Percentiles rank a stretch among this genome's conserved stretches.
phyloP scores from a whole-genome alignment of 441 rosid species.

The Hura crepitans region DNA sequence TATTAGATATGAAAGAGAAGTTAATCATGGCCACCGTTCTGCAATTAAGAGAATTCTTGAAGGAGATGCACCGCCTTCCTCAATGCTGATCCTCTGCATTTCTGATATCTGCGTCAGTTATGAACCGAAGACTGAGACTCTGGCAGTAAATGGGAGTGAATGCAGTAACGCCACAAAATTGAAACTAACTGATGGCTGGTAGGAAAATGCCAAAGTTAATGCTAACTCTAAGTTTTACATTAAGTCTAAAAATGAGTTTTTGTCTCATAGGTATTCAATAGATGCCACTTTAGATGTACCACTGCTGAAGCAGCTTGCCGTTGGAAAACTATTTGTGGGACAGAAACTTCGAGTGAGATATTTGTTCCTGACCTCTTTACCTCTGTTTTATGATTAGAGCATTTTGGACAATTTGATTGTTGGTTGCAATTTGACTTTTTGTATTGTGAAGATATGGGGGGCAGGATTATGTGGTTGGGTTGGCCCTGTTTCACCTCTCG shows the following conservation, averaged over 20 bases:
- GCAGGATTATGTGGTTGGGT: conserved; percentile 81
- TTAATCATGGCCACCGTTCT: conserved; percentile 83
- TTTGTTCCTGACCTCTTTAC: conserved; percentile 20
- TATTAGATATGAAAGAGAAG: conserved; percentile 86
- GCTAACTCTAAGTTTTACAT: conserved; percentile 10
- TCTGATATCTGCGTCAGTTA: conserved; percentile 44
- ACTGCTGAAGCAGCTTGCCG: conserved; percentile 57
- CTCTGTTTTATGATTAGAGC: conserved; percentile 15
- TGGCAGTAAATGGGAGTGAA: conserved; percentile 35
- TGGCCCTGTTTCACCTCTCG: conserved; percentile 80
- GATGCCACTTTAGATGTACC: conserved; percentile 65
- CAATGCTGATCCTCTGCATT: conserved; percentile 72
- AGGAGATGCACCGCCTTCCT: conserved; percentile 77
- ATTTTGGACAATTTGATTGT: conserved; percentile 23
- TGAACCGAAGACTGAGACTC: conserved; percentile 33
- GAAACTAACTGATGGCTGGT: conserved; percentile 90
- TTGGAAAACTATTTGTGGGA: conserved; percentile 76
- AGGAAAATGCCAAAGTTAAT: conserved; percentile 24
- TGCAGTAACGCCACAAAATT: conserved; percentile 43
- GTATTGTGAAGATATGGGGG: conserved; percentile 66
- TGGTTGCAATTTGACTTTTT: conserved; percentile 30
- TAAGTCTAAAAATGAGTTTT: conserved; percentile 20
- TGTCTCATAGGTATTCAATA: conserved; percentile 66
- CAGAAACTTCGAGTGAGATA: conserved; percentile 85
- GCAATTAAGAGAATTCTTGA: conserved; percentile 84